Conservation (phyloP, 345 rosid species). For the Lepidium aucheri region DNA sequence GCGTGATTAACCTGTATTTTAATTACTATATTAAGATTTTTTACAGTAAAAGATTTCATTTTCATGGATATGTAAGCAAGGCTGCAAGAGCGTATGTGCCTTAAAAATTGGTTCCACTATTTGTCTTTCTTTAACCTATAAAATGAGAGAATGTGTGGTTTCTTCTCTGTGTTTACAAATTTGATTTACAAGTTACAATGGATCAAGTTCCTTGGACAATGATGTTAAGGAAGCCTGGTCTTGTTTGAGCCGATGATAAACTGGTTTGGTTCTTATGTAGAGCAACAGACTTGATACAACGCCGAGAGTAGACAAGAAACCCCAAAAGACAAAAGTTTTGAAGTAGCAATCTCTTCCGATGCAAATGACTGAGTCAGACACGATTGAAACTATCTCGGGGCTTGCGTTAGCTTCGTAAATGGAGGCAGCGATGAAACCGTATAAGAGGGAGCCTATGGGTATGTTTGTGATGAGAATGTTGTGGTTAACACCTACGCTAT, state of each 20-base stretch:
- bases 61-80: not conserved
- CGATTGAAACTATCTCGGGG: constrained; percentile 8
- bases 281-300: constrained; percentile 49
- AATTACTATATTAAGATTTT: not conserved
- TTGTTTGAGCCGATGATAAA: constrained; percentile 61
- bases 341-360: constrained; percentile 73
- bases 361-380: constrained; percentile 51
- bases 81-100: no score
- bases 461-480: constrained; percentile 88
- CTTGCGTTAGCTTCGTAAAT: constrained; percentile 54
- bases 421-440: constrained; percentile 65
- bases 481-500: constrained; percentile 73
- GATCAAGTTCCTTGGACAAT: constrained; percentile 21
- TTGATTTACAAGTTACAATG: constrained; percentile 21
- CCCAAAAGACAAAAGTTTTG: constrained; percentile 78
- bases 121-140: not conserved
- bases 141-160: constrained; percentile 2
- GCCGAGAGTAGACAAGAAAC: constrained; percentile 65
- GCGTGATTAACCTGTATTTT: not conserved
- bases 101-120: not conserved
- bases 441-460: constrained; percentile 75
- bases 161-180: constrained; percentile 9
- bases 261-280: constrained; percentile 67
- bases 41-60: not conserved
- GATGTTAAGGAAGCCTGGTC: constrained; percentile 28